A percentile compares a stretch with the other conserved stretches of the same genome.
Evolutionary conservation across 192 early-diverging fungal species (phyloP).

Genomic region (Entomortierella beljakovae): DNA sequence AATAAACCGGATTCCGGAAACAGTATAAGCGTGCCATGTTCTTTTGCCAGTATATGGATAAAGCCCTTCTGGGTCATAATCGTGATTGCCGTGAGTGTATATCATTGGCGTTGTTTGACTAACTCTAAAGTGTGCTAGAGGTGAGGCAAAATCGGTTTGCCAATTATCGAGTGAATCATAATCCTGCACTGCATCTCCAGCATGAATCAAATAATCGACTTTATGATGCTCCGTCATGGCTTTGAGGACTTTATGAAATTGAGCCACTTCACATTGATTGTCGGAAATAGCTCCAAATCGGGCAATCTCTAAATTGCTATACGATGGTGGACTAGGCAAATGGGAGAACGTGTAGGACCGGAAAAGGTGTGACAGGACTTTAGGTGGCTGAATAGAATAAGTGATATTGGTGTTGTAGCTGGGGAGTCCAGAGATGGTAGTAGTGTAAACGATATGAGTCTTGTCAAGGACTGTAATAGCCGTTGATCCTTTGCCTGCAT

Average conservation of each 20-base stretch:
- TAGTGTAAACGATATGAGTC: slow-evolving; percentile 32
- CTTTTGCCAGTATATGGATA: slow-evolving; percentile 65
- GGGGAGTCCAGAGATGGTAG: slow-evolving; percentile 46
- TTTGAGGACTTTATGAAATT: slow-evolving; percentile 37
- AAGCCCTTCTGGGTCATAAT: slow-evolving; percentile 66
- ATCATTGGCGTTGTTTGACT: slow-evolving; percentile 70
- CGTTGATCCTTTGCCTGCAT: slow-evolving; percentile 7
- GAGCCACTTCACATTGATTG: slow-evolving; percentile 52
- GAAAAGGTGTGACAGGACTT: slow-evolving; percentile 30
- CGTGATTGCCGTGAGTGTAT: slow-evolving; percentile 83
- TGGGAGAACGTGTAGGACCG: slow-evolving; percentile 46
- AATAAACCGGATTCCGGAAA: slow-evolving; percentile 73
- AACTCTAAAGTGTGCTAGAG: slow-evolving; percentile 66
- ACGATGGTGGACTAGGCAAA: slow-evolving; percentile 49
- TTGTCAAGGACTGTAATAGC: slow-evolving; percentile 20
- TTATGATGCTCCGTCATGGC: slow-evolving; percentile 50
- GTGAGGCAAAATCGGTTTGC: slow-evolving; percentile 77
- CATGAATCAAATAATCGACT: slow-evolving; percentile 71
- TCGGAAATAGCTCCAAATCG: slow-evolving; percentile 62
- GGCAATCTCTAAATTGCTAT: slow-evolving; percentile 56
- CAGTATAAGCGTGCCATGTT: slow-evolving; percentile 66
- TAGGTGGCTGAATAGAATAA: slow-evolving; percentile 28
- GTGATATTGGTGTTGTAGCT: slow-evolving; percentile 35
- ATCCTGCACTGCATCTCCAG: slow-evolving; percentile 76
- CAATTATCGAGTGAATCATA: slow-evolving; percentile 69